These are phyloP conservation scores for Aspergillus campestris DNA, from an alignment of 495 filamentous ascomycete genomes.

Conservation along the genomic window DNA sequence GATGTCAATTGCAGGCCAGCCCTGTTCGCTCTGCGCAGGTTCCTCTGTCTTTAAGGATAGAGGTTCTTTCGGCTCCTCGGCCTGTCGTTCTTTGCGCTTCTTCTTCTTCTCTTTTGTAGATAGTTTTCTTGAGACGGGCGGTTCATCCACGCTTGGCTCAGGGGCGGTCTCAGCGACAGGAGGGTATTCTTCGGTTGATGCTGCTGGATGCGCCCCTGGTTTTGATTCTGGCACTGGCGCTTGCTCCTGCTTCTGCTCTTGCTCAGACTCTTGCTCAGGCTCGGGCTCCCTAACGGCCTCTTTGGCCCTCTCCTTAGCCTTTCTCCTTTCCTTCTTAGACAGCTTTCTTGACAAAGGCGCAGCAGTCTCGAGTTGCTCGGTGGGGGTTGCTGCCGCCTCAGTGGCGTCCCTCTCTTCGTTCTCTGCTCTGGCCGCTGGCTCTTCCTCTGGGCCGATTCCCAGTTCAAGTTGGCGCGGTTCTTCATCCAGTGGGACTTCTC, in stretches of 20 bases:
- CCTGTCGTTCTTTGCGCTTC: conserved; percentile 11
- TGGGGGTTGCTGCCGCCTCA: background rate
- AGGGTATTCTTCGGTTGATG: conserved; percentile 14
- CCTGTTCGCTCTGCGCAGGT: conserved; percentile 17
- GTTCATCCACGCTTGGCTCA: conserved; percentile 5
- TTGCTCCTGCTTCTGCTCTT: conserved; percentile 1
- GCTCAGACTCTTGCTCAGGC: background rate
- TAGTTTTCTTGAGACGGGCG: background rate
- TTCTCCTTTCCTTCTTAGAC: conserved; percentile 37
- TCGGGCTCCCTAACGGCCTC: conserved; percentile 7
- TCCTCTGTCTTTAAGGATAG: conserved; percentile 13
- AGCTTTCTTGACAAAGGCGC: conserved; percentile 17
- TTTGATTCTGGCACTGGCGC: conserved; percentile 3
- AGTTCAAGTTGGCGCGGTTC: too few species aligned
- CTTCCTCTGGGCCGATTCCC: background rate
- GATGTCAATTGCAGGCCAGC: conserved; percentile 29
- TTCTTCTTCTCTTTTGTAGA: conserved; percentile 21
- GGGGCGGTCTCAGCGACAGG: background rate
- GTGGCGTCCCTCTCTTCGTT: background rate
- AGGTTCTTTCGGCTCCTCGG: conserved; percentile 3
- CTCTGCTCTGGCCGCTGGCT: background rate
- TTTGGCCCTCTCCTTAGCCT: conserved; percentile 28
- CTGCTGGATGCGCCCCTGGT: background rate
- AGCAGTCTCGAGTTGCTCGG: conserved; percentile 1
- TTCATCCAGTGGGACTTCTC: too few species aligned